A percentile compares a stretch with the other conserved stretches of the same genome.
These are phyloP conservation scores for Eimeria sp. DNA, from an alignment of 169 alveolate species.

Conservation along the genomic window DNA sequence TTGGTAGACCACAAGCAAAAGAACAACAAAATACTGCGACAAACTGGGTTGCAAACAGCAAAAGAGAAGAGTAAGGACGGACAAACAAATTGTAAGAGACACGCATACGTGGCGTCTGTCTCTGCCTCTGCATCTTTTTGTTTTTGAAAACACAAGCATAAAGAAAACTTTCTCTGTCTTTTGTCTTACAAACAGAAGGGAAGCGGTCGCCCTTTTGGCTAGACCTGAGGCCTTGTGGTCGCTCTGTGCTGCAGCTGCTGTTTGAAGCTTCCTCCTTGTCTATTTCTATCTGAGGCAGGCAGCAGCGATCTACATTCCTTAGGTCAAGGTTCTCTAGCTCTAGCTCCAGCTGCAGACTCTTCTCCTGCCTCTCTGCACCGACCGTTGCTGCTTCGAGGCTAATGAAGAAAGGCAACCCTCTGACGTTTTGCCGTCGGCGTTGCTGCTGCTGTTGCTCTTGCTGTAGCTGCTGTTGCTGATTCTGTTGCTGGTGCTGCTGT, in stretches of 20 bases:
- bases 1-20: no score
- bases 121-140: background rate
- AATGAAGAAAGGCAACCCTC: background rate
- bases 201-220: background rate
- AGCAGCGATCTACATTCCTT: no score
- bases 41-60: background rate
- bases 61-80: background rate
- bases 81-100: background rate
- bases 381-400: background rate
- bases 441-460: slow-evolving; percentile 12
- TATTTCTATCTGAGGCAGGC: no score
- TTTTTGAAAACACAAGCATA: background rate
- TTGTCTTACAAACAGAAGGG: background rate
- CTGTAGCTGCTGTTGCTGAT: slow-evolving; percentile 17
- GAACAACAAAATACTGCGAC: background rate
- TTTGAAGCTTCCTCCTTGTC: no score
- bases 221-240: background rate
- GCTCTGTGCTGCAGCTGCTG: no score
- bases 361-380: background rate
- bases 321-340: no score
- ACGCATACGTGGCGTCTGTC: background rate
- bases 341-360: background rate
- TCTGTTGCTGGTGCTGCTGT: background rate
- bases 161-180: background rate
- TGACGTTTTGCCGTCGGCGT: background rate